Evolutionary conservation across 2,329 filamentous ascomycete genomes (phyloP).

Genomic region (Phyllosticta citriasiana): DNA sequence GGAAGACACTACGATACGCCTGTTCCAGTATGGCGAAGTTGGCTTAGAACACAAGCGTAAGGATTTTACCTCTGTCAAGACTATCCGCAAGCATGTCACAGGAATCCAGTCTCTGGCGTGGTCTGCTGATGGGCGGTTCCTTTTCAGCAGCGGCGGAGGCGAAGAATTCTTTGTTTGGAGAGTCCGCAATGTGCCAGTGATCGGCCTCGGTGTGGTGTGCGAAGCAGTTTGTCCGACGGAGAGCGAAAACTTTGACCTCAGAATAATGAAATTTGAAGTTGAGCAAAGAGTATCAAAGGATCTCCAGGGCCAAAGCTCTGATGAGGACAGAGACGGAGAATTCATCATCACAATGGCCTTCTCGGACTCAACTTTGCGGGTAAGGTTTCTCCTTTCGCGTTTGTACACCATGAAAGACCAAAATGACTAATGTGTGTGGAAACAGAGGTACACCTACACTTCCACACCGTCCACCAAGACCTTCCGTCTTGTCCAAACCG

Average conservation of each 20-base stretch:
- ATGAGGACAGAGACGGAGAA: slow-evolving; percentile 11
- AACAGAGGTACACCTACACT: slow-evolving; percentile 37
- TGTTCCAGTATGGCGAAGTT: slow-evolving; percentile 44
- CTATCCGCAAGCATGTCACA: slow-evolving; percentile 67
- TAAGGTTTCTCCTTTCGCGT: slow-evolving; percentile 18
- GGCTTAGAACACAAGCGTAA: not conserved
- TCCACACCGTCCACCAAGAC: slow-evolving; percentile 13
- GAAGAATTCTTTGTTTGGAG: slow-evolving; percentile 89
- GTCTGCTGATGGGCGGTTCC: slow-evolving; percentile 53
- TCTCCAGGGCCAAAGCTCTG: slow-evolving; percentile 11
- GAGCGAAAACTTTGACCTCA: slow-evolving; percentile 53
- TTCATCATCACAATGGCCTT: slow-evolving; percentile 63
- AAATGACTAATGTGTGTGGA: not conserved
- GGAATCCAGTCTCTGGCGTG: slow-evolving; percentile 76
- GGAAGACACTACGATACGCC: slow-evolving; percentile 64
- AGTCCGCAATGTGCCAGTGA: slow-evolving; percentile 44
- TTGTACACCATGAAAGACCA: not conserved
- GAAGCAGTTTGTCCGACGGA: slow-evolving; percentile 41
- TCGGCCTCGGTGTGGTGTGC: slow-evolving; percentile 44
- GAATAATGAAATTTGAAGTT: slow-evolving; percentile 72
- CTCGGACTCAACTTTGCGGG: slow-evolving; percentile 72
- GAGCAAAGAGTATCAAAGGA: not conserved
- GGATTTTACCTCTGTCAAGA: slow-evolving; percentile 43
- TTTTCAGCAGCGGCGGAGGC: slow-evolving; percentile 78
- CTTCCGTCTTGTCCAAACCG: slow-evolving; percentile 29